Percentiles rank a stretch among this genome's conserved stretches.
phyloP scores from a whole-genome alignment of 768 basidiomycete genomes.

The Kwoniella botswanensis region DNA sequence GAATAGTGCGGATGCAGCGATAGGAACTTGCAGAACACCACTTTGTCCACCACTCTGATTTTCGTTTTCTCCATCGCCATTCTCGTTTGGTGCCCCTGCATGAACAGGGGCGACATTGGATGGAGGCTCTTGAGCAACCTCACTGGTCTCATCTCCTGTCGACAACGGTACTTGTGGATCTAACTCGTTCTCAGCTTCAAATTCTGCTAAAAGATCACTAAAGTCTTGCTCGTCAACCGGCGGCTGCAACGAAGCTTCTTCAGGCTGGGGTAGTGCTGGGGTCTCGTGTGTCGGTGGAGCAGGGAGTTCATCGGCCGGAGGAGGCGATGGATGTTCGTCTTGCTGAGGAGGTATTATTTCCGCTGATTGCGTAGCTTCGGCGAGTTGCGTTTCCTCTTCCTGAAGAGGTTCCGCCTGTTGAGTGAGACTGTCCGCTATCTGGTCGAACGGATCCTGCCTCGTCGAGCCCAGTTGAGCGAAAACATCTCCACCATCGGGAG shows the following conservation, averaged over 20 bases:
- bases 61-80: background rate
- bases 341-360: constrained; percentile 4
- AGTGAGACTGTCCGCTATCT: background rate
- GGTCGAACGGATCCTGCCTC: constrained; percentile 4
- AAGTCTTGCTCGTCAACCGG: constrained; percentile 28
- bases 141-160: background rate
- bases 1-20: constrained; percentile 26
- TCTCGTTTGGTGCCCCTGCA: background rate
- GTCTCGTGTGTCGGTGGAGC: constrained; percentile 14
- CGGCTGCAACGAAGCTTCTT: background rate
- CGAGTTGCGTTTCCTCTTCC: constrained; percentile 8
- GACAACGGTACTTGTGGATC: background rate
- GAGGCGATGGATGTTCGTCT: constrained; percentile 11
- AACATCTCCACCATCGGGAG: constrained; percentile 10
- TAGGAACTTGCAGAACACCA: constrained; percentile 13
- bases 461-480: constrained; percentile 23
- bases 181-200: constrained; percentile 30
- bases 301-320: constrained; percentile 2
- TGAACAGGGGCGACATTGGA: background rate
- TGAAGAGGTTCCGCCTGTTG: background rate
- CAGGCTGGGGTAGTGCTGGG: background rate
- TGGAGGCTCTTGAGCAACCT: background rate
- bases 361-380: constrained; percentile 13
- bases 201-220: constrained; percentile 43
- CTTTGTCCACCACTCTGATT: background rate